Evolutionary conservation across 2,329 filamentous ascomycete species (phyloP).

Genomic region (Alternaria sp.): DNA sequence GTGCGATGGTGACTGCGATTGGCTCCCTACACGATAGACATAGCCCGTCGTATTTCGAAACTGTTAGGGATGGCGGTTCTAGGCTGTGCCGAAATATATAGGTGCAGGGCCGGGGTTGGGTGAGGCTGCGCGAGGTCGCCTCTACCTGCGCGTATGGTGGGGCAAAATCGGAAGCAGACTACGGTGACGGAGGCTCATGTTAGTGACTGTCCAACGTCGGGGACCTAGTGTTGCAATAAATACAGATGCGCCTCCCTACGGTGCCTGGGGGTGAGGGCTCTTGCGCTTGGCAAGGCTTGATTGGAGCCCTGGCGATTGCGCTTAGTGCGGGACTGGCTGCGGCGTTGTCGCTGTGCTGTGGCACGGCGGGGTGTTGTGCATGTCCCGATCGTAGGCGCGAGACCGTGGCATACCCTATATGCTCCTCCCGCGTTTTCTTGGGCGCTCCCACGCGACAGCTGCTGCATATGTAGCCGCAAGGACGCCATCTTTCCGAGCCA

Average conservation of each 20-base stretch:
- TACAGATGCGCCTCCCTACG: not conserved
- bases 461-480: constrained; percentile 35
- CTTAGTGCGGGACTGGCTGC: constrained; percentile 6
- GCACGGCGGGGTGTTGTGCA: constrained; percentile 27
- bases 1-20: not conserved
- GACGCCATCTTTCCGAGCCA: constrained; percentile 14
- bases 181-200: constrained; percentile 19
- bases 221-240: not conserved
- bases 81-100: not conserved
- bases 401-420: constrained; percentile 33
- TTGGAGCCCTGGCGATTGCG: constrained; percentile 9
- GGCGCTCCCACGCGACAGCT: constrained; percentile 38
- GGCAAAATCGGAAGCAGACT: constrained; percentile 9
- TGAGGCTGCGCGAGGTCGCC: not conserved
- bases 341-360: constrained; percentile 12
- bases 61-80: not conserved
- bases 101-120: not conserved
- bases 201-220: not conserved
- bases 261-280: constrained; percentile 2
- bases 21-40: not conserved
- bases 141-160: constrained; percentile 24
- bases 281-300: constrained; percentile 10
- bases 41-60: not conserved
- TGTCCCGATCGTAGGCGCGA: constrained; percentile 29
- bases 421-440: constrained; percentile 38